A percentile compares a stretch with the other conserved stretches of the same genome.
phyloP scores from a whole-genome alignment of 257 asterid species.

The Solanum chmielewskii region DNA sequence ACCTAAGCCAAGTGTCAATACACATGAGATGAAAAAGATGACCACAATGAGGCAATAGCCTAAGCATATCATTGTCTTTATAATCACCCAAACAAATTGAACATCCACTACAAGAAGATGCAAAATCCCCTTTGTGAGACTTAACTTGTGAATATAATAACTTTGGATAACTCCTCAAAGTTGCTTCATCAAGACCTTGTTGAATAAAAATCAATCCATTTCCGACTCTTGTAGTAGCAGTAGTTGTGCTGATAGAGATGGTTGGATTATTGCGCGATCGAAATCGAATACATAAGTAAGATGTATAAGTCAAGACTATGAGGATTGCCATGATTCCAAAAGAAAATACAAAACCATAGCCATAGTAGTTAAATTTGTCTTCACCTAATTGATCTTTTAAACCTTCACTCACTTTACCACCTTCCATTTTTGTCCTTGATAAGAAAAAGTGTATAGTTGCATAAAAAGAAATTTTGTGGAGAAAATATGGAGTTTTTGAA shows the following conservation, averaged over 20 bases:
- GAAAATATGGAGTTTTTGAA: not conserved
- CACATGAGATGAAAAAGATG: constrained; percentile 52
- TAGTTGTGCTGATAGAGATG: not conserved
- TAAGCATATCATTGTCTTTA: constrained; percentile 39
- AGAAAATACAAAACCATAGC: constrained; percentile 27
- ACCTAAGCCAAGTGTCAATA: constrained; percentile 51
- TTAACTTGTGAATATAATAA: constrained; percentile 23
- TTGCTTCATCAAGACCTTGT: constrained; percentile 23
- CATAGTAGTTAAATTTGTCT: constrained; percentile 1
- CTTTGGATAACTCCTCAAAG: constrained; percentile 28
- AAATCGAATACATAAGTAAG: constrained; percentile 12
- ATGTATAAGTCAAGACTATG: constrained; percentile 15
- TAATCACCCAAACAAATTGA: constrained; percentile 54
- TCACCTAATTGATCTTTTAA: not conserved
- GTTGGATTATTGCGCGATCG: not conserved
- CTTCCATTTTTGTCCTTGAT: not conserved
- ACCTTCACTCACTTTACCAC: not conserved
- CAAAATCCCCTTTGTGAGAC: constrained; percentile 4
- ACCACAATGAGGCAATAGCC: constrained; percentile 49
- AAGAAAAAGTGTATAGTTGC: not conserved
- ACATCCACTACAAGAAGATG: constrained; percentile 23
- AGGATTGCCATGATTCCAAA: constrained; percentile 14
- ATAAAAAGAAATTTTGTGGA: not conserved
- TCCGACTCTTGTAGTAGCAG: not conserved
- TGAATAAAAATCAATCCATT: not conserved